Conservation (phyloP, 306 rosid genomes). For the Castanea mollissima region DNA sequence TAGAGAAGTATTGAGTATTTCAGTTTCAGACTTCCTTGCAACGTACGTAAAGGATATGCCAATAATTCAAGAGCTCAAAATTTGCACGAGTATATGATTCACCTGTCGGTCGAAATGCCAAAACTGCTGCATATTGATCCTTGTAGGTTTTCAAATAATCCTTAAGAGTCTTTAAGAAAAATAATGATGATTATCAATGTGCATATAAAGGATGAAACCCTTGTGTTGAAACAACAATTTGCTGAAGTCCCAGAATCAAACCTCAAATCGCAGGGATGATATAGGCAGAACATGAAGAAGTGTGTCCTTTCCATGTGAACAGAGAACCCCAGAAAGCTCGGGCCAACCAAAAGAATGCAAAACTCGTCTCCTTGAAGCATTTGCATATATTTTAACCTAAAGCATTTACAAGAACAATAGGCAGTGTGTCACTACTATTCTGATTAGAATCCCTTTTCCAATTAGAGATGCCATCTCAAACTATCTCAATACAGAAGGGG, state of each 20-base stretch:
- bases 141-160: conserved; percentile 47
- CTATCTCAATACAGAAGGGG: no score
- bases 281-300: conserved; percentile 55
- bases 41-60: neutral
- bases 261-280: conserved; percentile 51
- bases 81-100: conserved; percentile 7
- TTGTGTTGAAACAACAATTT: neutral
- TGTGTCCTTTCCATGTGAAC: conserved; percentile 43
- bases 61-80: conserved; percentile 4
- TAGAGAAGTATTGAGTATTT: neutral
- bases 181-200: conserved; percentile 14
- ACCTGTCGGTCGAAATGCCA: conserved; percentile 65
- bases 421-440: conserved; percentile 6
- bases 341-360: conserved; percentile 47
- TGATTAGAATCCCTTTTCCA: neutral
- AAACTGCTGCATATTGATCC: conserved; percentile 42
- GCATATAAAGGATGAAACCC: neutral
- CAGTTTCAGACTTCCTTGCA: neutral
- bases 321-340: conserved; percentile 40
- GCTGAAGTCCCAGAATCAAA: conserved; percentile 16
- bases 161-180: conserved; percentile 37
- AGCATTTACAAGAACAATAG: neutral
- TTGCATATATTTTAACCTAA: conserved; percentile 47
- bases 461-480: no score
- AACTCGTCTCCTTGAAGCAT: conserved; percentile 52